These are phyloP conservation scores for Dichotomocladium elegans DNA, from an alignment of 371 early-diverging fungal species.

Conservation along the genomic window DNA sequence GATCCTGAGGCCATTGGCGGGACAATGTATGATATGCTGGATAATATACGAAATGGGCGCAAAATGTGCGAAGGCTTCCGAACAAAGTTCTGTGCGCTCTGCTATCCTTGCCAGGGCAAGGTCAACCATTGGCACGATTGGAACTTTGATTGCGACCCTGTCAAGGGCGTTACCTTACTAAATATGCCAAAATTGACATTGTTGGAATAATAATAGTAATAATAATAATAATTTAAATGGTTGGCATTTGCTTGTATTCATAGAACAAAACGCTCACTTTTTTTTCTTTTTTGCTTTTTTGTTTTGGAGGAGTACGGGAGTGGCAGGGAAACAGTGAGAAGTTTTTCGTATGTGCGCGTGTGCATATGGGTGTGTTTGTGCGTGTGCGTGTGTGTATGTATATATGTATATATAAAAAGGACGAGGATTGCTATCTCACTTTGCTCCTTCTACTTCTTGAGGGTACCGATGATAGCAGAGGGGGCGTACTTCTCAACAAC, in stretches of 20 bases:
- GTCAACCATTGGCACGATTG: slow-evolving; percentile 56
- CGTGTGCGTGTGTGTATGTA: not conserved
- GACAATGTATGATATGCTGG: slow-evolving; percentile 53
- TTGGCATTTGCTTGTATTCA: not conserved
- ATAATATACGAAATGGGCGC: slow-evolving; percentile 40
- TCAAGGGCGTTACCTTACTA: slow-evolving; percentile 51
- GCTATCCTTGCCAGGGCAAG: slow-evolving; percentile 55
- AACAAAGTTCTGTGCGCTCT: slow-evolving; percentile 47
- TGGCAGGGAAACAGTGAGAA: not conserved
- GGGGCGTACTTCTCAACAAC: slow-evolving; percentile 89
- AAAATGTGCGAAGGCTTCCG: slow-evolving; percentile 43
- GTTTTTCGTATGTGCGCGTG: not conserved
- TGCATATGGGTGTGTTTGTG: no score
- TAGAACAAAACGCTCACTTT: no score
- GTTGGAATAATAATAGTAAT: slow-evolving; percentile 20
- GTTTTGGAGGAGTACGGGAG: no score
- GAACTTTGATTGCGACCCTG: slow-evolving; percentile 56
- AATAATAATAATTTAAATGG: not conserved
- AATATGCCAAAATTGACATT: slow-evolving; percentile 29
- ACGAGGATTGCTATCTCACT: not conserved
- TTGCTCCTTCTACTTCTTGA: slow-evolving; percentile 37
- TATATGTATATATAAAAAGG: not conserved
- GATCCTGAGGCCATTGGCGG: slow-evolving; percentile 52
- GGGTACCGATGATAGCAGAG: slow-evolving; percentile 72
- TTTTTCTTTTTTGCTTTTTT: no score